phyloP scores from a whole-genome alignment of 1,139 yeast genomes.

The Magnusiomyces paraingens region DNA sequence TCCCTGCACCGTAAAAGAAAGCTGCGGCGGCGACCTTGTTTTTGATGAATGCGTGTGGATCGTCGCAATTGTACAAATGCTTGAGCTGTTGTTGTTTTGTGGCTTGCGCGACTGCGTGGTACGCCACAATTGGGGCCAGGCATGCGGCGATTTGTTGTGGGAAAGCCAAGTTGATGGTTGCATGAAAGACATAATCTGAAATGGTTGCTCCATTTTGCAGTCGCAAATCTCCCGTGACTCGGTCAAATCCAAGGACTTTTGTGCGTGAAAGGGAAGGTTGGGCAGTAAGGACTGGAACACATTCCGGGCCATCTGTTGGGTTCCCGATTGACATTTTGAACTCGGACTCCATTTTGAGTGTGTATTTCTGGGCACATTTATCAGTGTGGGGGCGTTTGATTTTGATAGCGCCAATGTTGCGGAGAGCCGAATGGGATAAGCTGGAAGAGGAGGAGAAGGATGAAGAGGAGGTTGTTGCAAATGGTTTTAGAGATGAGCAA shows the following conservation, averaged over 20 bases:
- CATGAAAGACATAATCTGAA: background rate
- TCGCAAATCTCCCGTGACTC: background rate
- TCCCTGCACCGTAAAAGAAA: background rate
- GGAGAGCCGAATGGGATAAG: background rate
- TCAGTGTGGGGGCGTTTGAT: background rate
- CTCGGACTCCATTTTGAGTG: background rate
- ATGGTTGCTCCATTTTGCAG: background rate
- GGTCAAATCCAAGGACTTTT: slow-evolving; percentile 1
- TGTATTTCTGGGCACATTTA: background rate
- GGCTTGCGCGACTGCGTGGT: background rate
- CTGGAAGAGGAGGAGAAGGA: background rate
- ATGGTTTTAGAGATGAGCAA: no score
- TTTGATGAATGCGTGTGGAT: no score
- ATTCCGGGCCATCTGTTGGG: background rate
- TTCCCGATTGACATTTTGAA: background rate
- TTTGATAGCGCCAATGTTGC: no score
- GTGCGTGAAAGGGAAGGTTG: background rate
- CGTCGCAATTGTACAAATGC: no score
- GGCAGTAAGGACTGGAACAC: background rate
- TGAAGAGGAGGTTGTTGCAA: background rate
- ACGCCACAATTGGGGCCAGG: background rate
- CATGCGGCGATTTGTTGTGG: background rate
- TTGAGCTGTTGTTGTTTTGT: no score
- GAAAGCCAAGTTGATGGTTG: background rate
- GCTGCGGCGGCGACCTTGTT: background rate